Evolutionary conservation across 176 grass and related monocot species (phyloP).

Genomic region (Phyllostachys edulis): DNA sequence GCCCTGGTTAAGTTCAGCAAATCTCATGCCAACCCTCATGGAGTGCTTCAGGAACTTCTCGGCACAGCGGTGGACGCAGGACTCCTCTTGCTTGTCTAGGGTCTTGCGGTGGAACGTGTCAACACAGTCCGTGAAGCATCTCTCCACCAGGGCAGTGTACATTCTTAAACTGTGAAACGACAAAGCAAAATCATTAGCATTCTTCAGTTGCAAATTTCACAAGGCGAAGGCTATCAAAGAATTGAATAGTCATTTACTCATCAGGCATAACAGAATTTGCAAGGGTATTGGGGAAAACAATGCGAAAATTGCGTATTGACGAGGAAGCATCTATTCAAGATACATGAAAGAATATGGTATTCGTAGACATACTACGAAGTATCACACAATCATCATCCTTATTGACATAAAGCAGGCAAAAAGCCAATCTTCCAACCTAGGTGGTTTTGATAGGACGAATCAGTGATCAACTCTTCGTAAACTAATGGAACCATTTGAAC

Average conservation of each 20-base stretch:
- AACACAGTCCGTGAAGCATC: slow-evolving; percentile 83
- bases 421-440: background rate
- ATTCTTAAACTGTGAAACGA: slow-evolving; percentile 65
- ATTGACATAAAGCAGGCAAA: background rate
- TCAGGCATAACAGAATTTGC: background rate
- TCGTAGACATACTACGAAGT: background rate
- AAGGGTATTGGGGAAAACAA: background rate
- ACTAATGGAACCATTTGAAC: background rate
- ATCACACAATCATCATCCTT: background rate
- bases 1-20: slow-evolving; percentile 90
- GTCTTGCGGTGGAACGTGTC: slow-evolving; percentile 83
- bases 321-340: background rate
- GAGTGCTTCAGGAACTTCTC: slow-evolving; percentile 99
- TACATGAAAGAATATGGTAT: no score
- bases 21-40: slow-evolving; percentile 97
- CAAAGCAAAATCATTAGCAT: background rate
- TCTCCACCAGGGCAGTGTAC: slow-evolving; percentile 93
- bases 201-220: background rate
- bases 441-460: background rate
- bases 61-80: slow-evolving; percentile 67
- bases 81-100: slow-evolving; percentile 96
- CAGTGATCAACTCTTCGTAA: background rate
- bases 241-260: background rate
- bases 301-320: background rate
- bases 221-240: background rate